Evolutionary conservation across 345 rosid genomes (phyloP), one percentile per base, ranked within the genome.

Genomic region (Populus nigra): DNA sequence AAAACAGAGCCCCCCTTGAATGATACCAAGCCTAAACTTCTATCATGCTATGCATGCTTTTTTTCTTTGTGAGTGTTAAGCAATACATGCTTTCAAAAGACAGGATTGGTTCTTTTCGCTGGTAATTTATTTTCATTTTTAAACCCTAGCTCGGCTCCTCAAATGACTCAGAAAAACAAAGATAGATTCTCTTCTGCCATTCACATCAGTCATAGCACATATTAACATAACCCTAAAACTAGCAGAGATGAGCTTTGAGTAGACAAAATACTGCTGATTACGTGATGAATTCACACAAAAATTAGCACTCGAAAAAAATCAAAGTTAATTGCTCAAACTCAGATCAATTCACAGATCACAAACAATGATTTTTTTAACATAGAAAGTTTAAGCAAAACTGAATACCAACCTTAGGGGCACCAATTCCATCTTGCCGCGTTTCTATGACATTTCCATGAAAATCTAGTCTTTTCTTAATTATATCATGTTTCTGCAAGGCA

Each of bases 391-490:
- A 72, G 61, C 53, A 77, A 73, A 8, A 77, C 15, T 20, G 20
- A 47, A 38, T 25, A 86, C 93, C 78, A 72, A 93, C 98, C 98
- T 91, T 93, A 25, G 89, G 93, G 83, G 92, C 86, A 67, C 99
- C 99, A 69, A 96, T 90, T 45, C 97, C 94, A n/a, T 90, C 99
- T 73, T 84, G 94, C 78, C 91, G 91, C 69, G 88, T 65, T 83
- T 93, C 97, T 73, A 93, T 93, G 39, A 85, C 91, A 74, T 90
- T 91, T 38, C 99, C 99, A 65, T 85, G 87, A 71, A 84, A 76
- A 82, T 93, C 94, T 73, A 96, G 36, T 82, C 97, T 90, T 79
- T 91, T 91, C 89, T 96, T 93, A 81, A 89, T 83, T 31, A 96
- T 91, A 85, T 93, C 98, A 73, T 96, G 99, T 83, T 84, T 93